These are phyloP conservation scores for Raphanus hybrid DNA, from an alignment of 441 rosid genomes.

Conservation along the genomic window DNA sequence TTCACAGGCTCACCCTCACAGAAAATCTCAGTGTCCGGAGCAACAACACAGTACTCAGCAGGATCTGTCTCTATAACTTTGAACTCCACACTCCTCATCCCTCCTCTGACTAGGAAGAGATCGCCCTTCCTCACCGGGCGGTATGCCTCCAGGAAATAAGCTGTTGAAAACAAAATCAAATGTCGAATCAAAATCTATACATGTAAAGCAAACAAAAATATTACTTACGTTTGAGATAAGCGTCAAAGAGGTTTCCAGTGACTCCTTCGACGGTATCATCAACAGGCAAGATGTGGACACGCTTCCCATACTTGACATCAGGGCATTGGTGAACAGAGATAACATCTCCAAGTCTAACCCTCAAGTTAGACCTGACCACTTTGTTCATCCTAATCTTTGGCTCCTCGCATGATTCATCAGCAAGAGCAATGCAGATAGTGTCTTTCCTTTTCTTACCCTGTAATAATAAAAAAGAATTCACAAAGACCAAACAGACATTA, in stretches of 20 bases:
- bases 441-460: constrained; percentile 64
- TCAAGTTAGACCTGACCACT: constrained; percentile 59
- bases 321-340: constrained; percentile 57
- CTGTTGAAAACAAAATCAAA: constrained; percentile 27
- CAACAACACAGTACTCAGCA: constrained; percentile 43
- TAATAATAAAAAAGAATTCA: constrained; percentile 10
- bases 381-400: constrained; percentile 59
- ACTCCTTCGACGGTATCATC: constrained; percentile 67
- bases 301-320: constrained; percentile 55
- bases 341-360: constrained; percentile 56
- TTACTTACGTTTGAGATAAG: constrained; percentile 55
- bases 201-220: no score
- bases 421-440: constrained; percentile 57
- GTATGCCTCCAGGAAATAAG: constrained; percentile 46
- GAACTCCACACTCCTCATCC: constrained; percentile 54
- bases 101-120: constrained; percentile 52
- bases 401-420: constrained; percentile 61
- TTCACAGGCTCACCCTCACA: constrained; percentile 51
- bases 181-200: no score
- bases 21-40: constrained; percentile 44
- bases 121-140: constrained; percentile 55
- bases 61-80: constrained; percentile 53
- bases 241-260: constrained; percentile 62
- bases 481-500: background rate
- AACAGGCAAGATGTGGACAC: constrained; percentile 55